These are phyloP conservation scores for Fomitopsis pinicola DNA, from an alignment of 1,284 basidiomycete genomes.

Conservation along the genomic window DNA sequence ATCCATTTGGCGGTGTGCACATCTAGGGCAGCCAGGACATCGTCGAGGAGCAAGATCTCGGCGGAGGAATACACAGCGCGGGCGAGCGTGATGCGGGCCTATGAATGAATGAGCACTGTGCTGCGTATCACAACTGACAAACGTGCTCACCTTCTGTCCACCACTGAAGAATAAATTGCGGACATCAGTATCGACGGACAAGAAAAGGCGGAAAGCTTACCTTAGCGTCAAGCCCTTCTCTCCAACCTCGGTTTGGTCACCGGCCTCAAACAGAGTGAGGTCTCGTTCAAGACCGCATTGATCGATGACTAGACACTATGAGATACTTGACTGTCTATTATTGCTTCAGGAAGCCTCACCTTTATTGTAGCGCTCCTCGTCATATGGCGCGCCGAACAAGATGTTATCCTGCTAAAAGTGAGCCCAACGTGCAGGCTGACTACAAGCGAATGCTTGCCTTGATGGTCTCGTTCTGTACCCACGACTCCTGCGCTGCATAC, in stretches of 20 bases:
- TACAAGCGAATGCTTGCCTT: conserved; percentile 18
- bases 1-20: conserved; percentile 72
- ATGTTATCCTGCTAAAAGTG: conserved; percentile 33
- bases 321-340: conserved; percentile 20
- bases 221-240: conserved; percentile 59
- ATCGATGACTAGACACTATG: conserved; percentile 39
- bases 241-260: conserved; percentile 68
- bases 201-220: conserved; percentile 18
- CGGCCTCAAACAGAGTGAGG: conserved; percentile 62
- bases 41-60: conserved; percentile 59
- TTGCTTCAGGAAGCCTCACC: conserved; percentile 25
- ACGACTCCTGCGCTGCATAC: conserved; percentile 72
- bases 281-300: conserved; percentile 64
- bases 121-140: conserved; percentile 56
- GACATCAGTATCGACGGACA: not conserved
- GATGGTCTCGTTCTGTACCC: conserved; percentile 31
- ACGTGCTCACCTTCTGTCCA: conserved; percentile 72
- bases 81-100: conserved; percentile 72
- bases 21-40: conserved; percentile 55
- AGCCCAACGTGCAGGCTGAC: not conserved
- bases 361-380: conserved; percentile 39
- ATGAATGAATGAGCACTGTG: conserved; percentile 56
- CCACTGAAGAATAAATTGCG: conserved; percentile 28
- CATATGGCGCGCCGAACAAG: conserved; percentile 37
- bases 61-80: conserved; percentile 69